Evolutionary conservation across 768 basidiomycete species (phyloP), one percentile per base, ranked within the genome.

Genomic region (Leccinum ochraceum): DNA sequence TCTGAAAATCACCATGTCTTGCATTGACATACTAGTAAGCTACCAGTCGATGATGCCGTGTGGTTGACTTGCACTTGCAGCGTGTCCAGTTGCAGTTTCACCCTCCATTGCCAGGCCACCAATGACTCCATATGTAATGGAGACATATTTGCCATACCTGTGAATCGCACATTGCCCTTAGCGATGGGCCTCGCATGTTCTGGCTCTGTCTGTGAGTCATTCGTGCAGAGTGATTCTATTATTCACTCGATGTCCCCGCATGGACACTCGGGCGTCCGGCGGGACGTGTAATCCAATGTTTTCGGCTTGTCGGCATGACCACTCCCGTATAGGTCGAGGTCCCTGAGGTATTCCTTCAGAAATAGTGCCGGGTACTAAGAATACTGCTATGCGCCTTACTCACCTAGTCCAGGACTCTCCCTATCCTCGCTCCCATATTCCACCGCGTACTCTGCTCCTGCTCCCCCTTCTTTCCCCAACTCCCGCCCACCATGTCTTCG

Each of bases 361-460:
- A 66, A 66, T 63, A 59, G 65, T 44, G 39, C 7, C 51, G 6
- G 20, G 20, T 0, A 58, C 39, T 59, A 57, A 56, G 62, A 67
- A 63, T 28, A 34, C 24, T 22, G 6, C 50, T 24, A 6, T 24
- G 13, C 30, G 34, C 17, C 16, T 62, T 46, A 56, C 44, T 60
- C 44, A 32, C 20, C 52, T 26, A 32, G 52, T n/a, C 36, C 22
- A 39, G 62, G 61, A 39, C 6, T 24, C 49, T 49, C 49, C 11
- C 17, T 48, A 32, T 39, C 10, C n/a, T 44, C 17, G 22, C 3
- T 10, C 8, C 20, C 34, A 16, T 30, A 53, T 20, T 32, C 48
- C 36, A 24, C 17, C 10, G 1, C n/a, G 9, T 37, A 13, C 46
- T 20, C 24, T 6, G 24, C 32, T 34, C 32, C 32, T 34, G 32